phyloP scores from a whole-genome alignment of 2,329 filamentous ascomycete genomes.

The Dactylellina haptotyla region DNA sequence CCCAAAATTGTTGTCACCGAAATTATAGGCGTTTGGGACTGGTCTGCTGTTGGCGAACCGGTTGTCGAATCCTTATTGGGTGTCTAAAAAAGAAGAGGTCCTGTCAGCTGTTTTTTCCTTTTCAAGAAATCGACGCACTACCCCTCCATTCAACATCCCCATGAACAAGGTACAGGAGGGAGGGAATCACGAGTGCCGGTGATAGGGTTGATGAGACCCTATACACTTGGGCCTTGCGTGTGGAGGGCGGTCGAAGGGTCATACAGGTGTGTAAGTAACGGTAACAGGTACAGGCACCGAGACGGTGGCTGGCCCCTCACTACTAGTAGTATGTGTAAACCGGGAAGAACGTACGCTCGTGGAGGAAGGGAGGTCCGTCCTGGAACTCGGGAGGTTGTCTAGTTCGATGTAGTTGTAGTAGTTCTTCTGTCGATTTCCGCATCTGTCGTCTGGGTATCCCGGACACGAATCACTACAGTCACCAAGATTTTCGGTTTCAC shows the following conservation, averaged over 20 bases:
- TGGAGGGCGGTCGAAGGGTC: conserved; percentile 37
- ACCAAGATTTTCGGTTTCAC: conserved; percentile 56
- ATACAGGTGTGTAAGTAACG: conserved; percentile 52
- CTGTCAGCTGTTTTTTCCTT: conserved; percentile 8
- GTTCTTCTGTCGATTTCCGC: conserved; percentile 68
- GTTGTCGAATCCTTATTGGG: neutral
- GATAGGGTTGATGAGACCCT: conserved; percentile 15
- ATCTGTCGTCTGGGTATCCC: conserved; percentile 74
- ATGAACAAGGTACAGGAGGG: conserved; percentile 6
- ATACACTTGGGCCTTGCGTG: conserved; percentile 10
- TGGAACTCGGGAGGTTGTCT: conserved; percentile 40
- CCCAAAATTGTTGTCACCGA: conserved; percentile 36
- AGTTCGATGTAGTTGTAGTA: conserved; percentile 72
- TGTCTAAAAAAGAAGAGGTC: conserved; percentile 5
- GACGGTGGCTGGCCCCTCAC: conserved; percentile 30
- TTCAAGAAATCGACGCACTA: conserved; percentile 14
- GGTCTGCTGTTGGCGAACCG: conserved; percentile 3
- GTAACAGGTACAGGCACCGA: conserved; percentile 50
- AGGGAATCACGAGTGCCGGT: conserved; percentile 10
- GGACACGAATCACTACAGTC: conserved; percentile 72
- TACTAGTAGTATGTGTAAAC: conserved; percentile 15
- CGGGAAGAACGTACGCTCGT: conserved; percentile 53
- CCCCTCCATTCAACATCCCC: conserved; percentile 22
- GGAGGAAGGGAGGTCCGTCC: conserved; percentile 44
- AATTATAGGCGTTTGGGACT: conserved; percentile 22